phyloP scores from a whole-genome alignment of 306 rosid genomes.

The Gillenia trifoliata region DNA sequence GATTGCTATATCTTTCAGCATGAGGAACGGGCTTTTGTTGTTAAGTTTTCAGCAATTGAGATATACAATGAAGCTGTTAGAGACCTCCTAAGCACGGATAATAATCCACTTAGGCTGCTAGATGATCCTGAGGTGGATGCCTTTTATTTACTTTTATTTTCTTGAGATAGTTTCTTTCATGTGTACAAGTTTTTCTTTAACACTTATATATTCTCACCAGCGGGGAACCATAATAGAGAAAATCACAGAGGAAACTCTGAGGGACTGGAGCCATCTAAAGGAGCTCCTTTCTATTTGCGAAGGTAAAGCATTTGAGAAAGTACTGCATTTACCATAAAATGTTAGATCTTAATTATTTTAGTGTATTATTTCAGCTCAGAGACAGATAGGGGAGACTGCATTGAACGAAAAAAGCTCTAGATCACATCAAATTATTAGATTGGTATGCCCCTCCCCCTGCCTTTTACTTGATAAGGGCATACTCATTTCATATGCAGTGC shows the following conservation, averaged over 20 bases:
- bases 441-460: conserved; percentile 43
- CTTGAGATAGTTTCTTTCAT: neutral
- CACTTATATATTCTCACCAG: conserved; percentile 41
- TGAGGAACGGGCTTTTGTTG: conserved; percentile 86
- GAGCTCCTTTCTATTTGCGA: conserved; percentile 88
- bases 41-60: conserved; percentile 94
- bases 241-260: conserved; percentile 81
- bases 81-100: conserved; percentile 87
- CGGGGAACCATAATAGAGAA: conserved; percentile 84
- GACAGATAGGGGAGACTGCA: conserved; percentile 92
- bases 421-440: conserved; percentile 93
- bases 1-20: conserved; percentile 48
- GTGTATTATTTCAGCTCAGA: conserved; percentile 70
- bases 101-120: conserved; percentile 77
- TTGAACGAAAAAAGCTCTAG: conserved; percentile 94
- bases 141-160: neutral
- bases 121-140: conserved; percentile 93
- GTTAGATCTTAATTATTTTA: conserved; percentile 9
- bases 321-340: conserved; percentile 11
- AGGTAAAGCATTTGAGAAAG: conserved; percentile 48
- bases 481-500: conserved; percentile 13
- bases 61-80: conserved; percentile 96
- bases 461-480: neutral
- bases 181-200: conserved; percentile 15
- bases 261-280: conserved; percentile 82